Percentiles rank a stretch among this genome's conserved stretches.
Conservation (phyloP, 2,329 filamentous ascomycete genomes). For the Sporothrix pseudoabietina region DNA sequence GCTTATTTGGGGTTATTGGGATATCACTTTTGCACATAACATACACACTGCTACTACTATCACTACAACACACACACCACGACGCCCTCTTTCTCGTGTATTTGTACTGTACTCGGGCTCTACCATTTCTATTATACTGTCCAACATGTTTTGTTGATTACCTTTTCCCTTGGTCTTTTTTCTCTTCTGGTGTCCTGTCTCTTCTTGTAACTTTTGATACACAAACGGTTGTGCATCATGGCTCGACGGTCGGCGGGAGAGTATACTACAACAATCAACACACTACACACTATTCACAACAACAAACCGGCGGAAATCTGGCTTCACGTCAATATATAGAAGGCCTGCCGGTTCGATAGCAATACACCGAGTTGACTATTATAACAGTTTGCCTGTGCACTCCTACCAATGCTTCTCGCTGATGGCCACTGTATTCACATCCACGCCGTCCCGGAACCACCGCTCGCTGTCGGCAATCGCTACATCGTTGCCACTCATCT, state of each 20-base stretch:
- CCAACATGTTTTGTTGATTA: neutral
- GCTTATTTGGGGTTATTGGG: neutral
- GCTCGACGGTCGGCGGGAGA: neutral
- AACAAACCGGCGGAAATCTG: neutral
- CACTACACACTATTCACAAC: neutral
- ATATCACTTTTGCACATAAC: conserved; percentile 17
- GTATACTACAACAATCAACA: neutral
- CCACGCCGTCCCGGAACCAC: conserved; percentile 70
- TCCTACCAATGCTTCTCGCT: conserved; percentile 66
- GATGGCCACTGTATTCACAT: conserved; percentile 69
- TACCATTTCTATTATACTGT: neutral
- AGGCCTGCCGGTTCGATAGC: neutral
- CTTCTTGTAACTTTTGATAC: neutral
- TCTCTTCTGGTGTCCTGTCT: neutral
- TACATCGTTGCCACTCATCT: conserved; percentile 76
- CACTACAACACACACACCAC: neutral
- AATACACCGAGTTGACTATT: neutral
- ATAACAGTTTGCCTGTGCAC: no score
- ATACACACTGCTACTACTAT: neutral
- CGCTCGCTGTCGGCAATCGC: conserved; percentile 62
- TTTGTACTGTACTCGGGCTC: neutral
- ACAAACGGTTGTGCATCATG: neutral
- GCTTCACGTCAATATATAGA: neutral
- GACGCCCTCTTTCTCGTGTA: neutral
- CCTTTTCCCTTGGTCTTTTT: neutral